A percentile compares a stretch with the other conserved stretches of the same genome.
These are phyloP conservation scores for Nicotiana knightiana DNA, from an alignment of 257 asterid species.

Conservation along the genomic window DNA sequence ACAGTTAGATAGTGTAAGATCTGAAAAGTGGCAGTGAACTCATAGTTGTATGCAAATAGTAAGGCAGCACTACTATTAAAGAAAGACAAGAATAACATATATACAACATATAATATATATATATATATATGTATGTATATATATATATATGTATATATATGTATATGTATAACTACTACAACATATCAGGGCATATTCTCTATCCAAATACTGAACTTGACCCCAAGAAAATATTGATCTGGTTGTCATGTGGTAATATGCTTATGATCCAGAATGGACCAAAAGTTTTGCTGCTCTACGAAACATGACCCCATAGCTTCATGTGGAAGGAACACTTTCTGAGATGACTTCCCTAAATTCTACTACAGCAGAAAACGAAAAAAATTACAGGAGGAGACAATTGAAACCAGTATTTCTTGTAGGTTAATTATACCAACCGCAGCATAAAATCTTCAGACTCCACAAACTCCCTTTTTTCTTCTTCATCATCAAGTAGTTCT, in stretches of 20 bases:
- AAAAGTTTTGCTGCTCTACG: neutral
- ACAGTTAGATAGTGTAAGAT: neutral
- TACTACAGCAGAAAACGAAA: neutral
- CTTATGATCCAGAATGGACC: neutral
- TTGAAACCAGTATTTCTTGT: neutral
- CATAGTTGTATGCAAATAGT: neutral
- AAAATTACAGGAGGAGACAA: neutral
- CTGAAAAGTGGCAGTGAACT: neutral
- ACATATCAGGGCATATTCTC: neutral
- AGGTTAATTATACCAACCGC: conserved; percentile 51
- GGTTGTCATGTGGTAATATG: neutral
- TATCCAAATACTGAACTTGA: neutral
- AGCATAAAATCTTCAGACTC: conserved; percentile 83
- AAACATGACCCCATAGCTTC: neutral
- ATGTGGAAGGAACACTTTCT: neutral
- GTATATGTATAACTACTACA: neutral
- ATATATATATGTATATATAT: too few species aligned
- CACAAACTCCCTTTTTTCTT: conserved; percentile 72
- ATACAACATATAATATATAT: too few species aligned
- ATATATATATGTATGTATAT: too few species aligned
- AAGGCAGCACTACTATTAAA: neutral
- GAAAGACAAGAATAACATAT: neutral
- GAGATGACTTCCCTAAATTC: neutral
- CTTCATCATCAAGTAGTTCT: conserved; percentile 71
- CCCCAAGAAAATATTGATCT: neutral